Evolutionary conservation across 2,329 filamentous ascomycete genomes (phyloP).

Genomic region (Escovopsis sp.): DNA sequence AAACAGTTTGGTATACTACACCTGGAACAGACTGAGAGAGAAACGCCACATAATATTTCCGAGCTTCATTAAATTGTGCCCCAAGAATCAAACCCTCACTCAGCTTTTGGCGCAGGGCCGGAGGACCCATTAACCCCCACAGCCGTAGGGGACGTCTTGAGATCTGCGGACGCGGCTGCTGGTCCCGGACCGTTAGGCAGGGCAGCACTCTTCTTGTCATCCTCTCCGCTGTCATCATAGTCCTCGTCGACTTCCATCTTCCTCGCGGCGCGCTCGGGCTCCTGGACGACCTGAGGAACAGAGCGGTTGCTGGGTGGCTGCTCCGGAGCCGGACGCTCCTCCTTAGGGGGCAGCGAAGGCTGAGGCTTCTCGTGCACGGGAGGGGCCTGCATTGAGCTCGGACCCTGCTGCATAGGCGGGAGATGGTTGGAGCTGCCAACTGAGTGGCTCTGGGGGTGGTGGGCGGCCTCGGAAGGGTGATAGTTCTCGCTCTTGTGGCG

Average conservation of each 20-base stretch:
- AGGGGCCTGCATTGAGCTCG: conserved; percentile 38
- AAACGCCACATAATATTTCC: conserved; percentile 11
- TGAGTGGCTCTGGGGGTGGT: conserved; percentile 48
- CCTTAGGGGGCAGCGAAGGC: conserved; percentile 28
- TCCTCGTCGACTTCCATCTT: conserved; percentile 98
- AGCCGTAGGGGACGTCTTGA: conserved; percentile 35
- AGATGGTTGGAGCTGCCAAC: conserved; percentile 35
- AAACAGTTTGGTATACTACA: conserved; percentile 11
- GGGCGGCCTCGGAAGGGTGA: conserved; percentile 83
- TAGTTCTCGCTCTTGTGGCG: conserved; percentile 66
- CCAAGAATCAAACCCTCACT: conserved; percentile 15
- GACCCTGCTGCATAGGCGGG: conserved; percentile 48
- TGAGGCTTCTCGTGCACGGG: conserved; percentile 34
- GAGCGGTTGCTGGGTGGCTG: conserved; percentile 28
- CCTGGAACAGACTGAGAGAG: conserved; percentile 6
- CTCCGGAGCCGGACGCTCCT: conserved; percentile 39
- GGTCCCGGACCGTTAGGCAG: conserved; percentile 31
- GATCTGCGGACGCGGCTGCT: conserved; percentile 33
- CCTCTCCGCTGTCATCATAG: conserved; percentile 88
- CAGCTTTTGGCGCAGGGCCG: conserved; percentile 30
- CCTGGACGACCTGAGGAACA: conserved; percentile 39
- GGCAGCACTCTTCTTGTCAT: conserved; percentile 49
- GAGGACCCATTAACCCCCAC: conserved; percentile 30
- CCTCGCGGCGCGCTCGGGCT: conserved; percentile 69
- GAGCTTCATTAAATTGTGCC: conserved; percentile 11